A percentile compares a stretch with the other conserved stretches of the same genome.
These are phyloP conservation scores for Candida railenensis DNA, from an alignment of 805 yeast species.

Conservation along the genomic window DNA sequence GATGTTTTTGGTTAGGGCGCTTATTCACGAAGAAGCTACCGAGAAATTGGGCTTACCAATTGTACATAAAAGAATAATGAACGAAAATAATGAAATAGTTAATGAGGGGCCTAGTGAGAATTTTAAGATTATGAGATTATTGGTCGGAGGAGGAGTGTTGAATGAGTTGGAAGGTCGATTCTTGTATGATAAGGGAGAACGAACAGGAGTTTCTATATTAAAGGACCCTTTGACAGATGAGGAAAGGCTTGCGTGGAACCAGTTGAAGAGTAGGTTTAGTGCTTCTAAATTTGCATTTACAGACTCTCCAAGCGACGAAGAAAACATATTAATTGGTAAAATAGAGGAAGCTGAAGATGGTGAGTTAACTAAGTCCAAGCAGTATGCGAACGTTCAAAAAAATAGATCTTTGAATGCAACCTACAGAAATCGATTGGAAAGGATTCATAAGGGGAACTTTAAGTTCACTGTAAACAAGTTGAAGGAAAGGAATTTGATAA, in stretches of 20 bases:
- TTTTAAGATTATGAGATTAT: constrained; percentile 15
- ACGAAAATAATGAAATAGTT: background rate
- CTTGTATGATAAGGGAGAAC: constrained; percentile 5
- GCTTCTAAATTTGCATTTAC: background rate
- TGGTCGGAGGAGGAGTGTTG: constrained; percentile 8
- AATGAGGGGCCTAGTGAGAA: constrained; percentile 12
- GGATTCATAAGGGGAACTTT: background rate
- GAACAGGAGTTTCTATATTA: constrained; percentile 7
- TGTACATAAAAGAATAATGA: constrained; percentile 5
- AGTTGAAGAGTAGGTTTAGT: constrained; percentile 6
- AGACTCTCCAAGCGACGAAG: background rate
- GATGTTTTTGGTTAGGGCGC: constrained; percentile 11
- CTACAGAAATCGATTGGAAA: constrained; percentile 1
- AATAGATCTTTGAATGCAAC: constrained; percentile 1
- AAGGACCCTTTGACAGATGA: constrained; percentile 2
- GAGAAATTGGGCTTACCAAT: constrained; percentile 12
- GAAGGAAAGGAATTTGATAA: constrained; percentile 1
- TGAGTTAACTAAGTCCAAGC: background rate
- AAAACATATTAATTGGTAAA: background rate
- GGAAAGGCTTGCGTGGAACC: constrained; percentile 11
- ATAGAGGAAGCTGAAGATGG: background rate
- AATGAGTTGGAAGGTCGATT: constrained; percentile 15
- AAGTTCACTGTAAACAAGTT: background rate
- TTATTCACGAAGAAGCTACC: constrained; percentile 15
- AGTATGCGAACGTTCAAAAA: constrained; percentile 3